A percentile compares a stretch with the other conserved stretches of the same genome.
Conservation (phyloP, 371 early-diverging fungal genomes). For the Dichotomocladium elegans region DNA sequence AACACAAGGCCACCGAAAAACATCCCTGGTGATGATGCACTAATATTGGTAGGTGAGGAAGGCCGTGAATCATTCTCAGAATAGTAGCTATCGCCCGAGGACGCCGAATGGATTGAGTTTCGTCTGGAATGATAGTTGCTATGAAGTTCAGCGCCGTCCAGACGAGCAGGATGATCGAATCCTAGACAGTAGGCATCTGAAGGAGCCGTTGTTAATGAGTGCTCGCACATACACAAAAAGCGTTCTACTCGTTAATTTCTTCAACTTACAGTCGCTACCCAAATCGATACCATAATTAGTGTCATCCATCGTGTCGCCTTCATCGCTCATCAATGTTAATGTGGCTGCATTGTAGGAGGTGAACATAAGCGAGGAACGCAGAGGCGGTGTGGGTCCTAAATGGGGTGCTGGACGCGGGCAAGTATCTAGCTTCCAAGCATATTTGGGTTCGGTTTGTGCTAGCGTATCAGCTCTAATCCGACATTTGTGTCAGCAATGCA, state of each 20-base stretch:
- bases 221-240: no score
- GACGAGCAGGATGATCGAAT: conserved; percentile 19
- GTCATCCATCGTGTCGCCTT: conserved; percentile 12
- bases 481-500: neutral
- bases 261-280: conserved; percentile 38
- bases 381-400: conserved; percentile 41
- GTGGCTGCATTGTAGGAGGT: conserved; percentile 32
- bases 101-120: conserved; percentile 22
- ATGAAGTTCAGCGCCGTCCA: neutral
- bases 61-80: conserved; percentile 7
- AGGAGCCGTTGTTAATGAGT: neutral
- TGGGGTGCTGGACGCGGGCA: conserved; percentile 45
- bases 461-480: conserved; percentile 25
- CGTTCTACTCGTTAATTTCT: no score
- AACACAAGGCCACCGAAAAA: conserved; percentile 21
- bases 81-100: conserved; percentile 14
- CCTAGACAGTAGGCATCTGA: conserved; percentile 45
- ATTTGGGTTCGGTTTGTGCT: conserved; percentile 22
- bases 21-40: conserved; percentile 1
- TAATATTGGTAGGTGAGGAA: conserved; percentile 9
- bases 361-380: conserved; percentile 24
- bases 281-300: conserved; percentile 27
- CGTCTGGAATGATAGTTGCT: conserved; percentile 10
- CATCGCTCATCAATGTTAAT: conserved; percentile 27
- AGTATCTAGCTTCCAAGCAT: conserved; percentile 34